These are phyloP conservation scores for Fusarium begoniae DNA, from an alignment of 2,329 filamentous ascomycete genomes.

Conservation along the genomic window DNA sequence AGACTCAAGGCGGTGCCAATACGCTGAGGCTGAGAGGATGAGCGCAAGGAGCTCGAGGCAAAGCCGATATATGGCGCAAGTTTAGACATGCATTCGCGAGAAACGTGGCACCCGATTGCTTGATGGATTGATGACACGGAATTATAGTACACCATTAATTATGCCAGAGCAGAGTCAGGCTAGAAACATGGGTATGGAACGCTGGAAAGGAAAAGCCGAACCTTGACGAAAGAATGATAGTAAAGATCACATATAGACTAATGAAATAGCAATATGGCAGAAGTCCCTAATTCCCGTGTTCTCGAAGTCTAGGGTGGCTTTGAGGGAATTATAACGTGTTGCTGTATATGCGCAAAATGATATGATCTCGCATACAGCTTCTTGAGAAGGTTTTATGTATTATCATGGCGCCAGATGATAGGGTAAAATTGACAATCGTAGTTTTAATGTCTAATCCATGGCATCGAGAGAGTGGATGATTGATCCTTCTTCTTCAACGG, in stretches of 20 bases:
- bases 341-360: neutral
- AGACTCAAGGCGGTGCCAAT: neutral
- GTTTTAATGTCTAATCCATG: neutral
- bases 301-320: neutral
- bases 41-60: neutral
- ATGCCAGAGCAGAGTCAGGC: neutral
- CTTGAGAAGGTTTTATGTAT: neutral
- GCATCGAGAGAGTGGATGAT: neutral
- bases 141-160: neutral
- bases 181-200: neutral
- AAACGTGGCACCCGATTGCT: neutral
- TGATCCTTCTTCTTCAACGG: too few relatives aligned
- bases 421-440: fast-evolving
- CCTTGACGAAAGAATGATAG: neutral
- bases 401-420: too few relatives aligned
- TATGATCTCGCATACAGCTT: neutral
- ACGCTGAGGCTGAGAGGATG: neutral
- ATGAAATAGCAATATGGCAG: neutral
- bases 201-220: neutral
- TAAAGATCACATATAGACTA: neutral
- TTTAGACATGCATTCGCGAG: neutral
- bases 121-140: neutral
- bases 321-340: too few relatives aligned
- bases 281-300: neutral
- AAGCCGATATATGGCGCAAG: neutral